Base-by-base conservation (phyloP, 208 protist species). In the Novymonas esmeraldas region DNA sequence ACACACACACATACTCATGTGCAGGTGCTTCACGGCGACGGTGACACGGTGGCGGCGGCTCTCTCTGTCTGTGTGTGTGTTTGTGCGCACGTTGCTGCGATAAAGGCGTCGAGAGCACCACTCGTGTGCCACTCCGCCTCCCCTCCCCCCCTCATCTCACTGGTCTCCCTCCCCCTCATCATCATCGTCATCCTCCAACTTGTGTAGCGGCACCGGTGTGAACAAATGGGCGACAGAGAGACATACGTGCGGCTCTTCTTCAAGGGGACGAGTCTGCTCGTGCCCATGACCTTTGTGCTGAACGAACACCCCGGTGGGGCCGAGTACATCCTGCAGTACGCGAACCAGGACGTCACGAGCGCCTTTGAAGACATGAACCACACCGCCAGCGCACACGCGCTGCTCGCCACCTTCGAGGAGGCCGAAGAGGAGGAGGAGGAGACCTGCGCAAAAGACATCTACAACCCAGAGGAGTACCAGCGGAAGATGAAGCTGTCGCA, bases 281-380 rank as follows among this genome's bases (percentile, higher is more conserved):
- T 85, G 34, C 79, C 79, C 5, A 26, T 75, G 41, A 48, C 66
- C 14, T 85, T 73, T 45, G 68, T 85, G 44, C 31, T 63, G n/a
- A 65, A 67, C 11, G 59, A 67, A 34, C 79, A 85, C 64, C 76
- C 79, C 26, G 79, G 76, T 16, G 79, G 79, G 7, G 49, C 58
- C 16, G 63, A 68, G 34, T 66, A 70, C 50, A 73, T 85, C 57
- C 46, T 82, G 61, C 58, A 41, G 31, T 73, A 79, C 59, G 60
- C 63, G 28, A 61, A 56, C 16, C 49, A 67, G 10, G 75, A 85
- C 54, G 76, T 85, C 20, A 82, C 70, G n/a, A 58, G 60, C 24
- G 70, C 66, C 24, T 85, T 85, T 54, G 59, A 67, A 3, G 68
- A 79, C 42, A 54, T 59, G 36, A 64, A 69, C 56, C 79, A 85